These are phyloP conservation scores for Verticillium nonalfalfae DNA, from an alignment of 2,329 filamentous ascomycete genomes.

Conservation along the genomic window DNA sequence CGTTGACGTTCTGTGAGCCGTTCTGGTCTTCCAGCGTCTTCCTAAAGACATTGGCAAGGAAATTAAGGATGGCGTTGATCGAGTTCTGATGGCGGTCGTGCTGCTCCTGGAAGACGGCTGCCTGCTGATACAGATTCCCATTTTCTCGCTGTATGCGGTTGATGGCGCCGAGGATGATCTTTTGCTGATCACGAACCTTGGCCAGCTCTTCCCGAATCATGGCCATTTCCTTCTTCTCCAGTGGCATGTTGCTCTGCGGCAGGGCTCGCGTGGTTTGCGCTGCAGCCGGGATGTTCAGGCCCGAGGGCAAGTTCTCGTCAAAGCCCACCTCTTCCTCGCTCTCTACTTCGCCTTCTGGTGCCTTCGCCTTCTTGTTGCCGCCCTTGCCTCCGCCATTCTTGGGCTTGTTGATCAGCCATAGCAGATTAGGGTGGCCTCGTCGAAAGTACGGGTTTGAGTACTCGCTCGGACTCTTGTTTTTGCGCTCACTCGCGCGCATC, in stretches of 20 bases:
- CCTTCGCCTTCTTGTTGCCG: constrained; percentile 52
- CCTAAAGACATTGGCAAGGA: constrained; percentile 93
- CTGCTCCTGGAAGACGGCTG: constrained; percentile 80
- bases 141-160: constrained; percentile 77
- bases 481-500: constrained; percentile 93
- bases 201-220: constrained; percentile 74
- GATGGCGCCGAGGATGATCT: constrained; percentile 78
- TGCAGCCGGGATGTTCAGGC: background rate
- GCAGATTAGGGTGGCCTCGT: constrained; percentile 81
- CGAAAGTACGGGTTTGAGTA: constrained; percentile 97
- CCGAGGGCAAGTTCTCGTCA: constrained; percentile 26
- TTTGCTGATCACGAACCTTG: constrained; percentile 79
- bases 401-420: constrained; percentile 96
- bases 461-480: constrained; percentile 96
- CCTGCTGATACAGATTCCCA: constrained; percentile 80
- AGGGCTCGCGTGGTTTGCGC: constrained; percentile 23
- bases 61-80: constrained; percentile 97
- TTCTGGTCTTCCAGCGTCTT: constrained; percentile 84
- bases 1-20: constrained; percentile 68
- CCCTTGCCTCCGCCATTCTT: constrained; percentile 61
- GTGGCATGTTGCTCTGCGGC: constrained; percentile 37
- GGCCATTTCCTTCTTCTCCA: constrained; percentile 67
- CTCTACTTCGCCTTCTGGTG: constrained; percentile 65
- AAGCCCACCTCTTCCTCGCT: constrained; percentile 47
- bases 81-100: constrained; percentile 97